phyloP scores from a whole-genome alignment of 208 protist species.

The Leishmania aethiopica region DNA sequence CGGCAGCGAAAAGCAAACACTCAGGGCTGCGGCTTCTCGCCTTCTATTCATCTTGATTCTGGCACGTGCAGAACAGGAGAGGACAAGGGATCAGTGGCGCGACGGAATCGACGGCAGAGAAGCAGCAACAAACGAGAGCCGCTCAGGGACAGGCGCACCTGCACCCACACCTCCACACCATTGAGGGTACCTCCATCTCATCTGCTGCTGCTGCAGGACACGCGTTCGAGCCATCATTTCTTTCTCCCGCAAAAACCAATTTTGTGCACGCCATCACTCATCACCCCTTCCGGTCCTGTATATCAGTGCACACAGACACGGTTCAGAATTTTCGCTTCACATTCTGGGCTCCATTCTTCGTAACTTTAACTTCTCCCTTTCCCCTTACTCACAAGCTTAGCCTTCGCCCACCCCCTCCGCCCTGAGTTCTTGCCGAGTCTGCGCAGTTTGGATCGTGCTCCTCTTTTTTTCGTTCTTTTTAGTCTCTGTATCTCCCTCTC shows the following conservation, averaged over 20 bases:
- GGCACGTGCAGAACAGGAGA: not conserved
- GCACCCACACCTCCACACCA: not conserved
- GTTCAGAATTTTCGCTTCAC: not conserved
- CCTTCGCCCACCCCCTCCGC: not conserved
- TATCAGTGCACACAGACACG: not conserved
- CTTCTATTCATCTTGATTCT: not conserved
- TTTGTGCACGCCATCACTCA: not conserved
- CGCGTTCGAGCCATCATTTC: not conserved
- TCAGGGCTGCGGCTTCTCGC: not conserved
- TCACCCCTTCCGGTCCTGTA: no score
- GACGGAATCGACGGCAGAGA: not conserved
- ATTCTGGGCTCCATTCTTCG: not conserved
- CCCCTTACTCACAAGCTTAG: not conserved
- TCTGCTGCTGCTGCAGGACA: not conserved
- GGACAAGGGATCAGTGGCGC: not conserved
- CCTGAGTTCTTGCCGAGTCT: not conserved
- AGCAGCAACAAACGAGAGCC: not conserved
- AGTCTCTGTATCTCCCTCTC: not conserved
- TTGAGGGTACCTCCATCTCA: not conserved
- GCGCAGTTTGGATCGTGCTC: not conserved
- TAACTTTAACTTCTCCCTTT: not conserved
- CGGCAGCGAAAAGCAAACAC: not conserved
- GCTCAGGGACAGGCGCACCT: not conserved
- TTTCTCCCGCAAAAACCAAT: not conserved
- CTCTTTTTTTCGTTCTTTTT: conserved; percentile 2